These are phyloP conservation scores for Eurotiales sp. DNA, from an alignment of 2,329 filamentous ascomycete genomes.

Conservation along the genomic window DNA sequence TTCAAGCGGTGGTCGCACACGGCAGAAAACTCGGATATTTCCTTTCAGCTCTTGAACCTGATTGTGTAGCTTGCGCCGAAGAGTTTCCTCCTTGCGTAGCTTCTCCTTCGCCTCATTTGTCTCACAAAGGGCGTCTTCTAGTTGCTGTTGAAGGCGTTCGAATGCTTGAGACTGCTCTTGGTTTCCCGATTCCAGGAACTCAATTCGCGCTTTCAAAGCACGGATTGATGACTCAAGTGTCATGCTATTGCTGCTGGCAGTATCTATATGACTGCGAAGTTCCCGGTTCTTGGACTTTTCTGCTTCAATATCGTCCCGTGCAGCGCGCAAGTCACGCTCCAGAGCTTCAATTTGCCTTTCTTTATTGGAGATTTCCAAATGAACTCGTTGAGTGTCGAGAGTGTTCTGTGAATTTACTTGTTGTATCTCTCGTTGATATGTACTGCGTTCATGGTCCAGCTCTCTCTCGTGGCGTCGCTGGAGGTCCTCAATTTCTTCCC, in stretches of 20 bases:
- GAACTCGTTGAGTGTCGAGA: constrained; percentile 36
- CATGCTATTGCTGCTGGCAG: constrained; percentile 58
- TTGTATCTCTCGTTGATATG: constrained; percentile 36
- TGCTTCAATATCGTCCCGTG: constrained; percentile 51
- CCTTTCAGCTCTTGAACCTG: constrained; percentile 97
- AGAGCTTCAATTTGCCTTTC: constrained; percentile 51
- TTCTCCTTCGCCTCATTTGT: constrained; percentile 73
- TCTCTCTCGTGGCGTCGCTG: constrained; percentile 62
- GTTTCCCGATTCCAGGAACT: constrained; percentile 84
- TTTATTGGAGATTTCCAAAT: constrained; percentile 50
- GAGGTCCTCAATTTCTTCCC: constrained; percentile 64
- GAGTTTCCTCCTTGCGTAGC: constrained; percentile 83
- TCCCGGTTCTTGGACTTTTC: constrained; percentile 61
- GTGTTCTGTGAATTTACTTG: constrained; percentile 32
- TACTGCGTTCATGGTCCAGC: constrained; percentile 58
- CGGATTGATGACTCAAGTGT: constrained; percentile 71
- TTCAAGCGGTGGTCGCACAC: constrained; percentile 73
- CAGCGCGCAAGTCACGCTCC: constrained; percentile 33
- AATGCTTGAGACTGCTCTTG: constrained; percentile 86
- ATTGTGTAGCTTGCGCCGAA: constrained; percentile 89
- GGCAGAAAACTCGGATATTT: constrained; percentile 97
- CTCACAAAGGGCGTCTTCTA: constrained; percentile 70
- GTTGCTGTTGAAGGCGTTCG: constrained; percentile 71
- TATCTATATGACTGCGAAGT: constrained; percentile 57
- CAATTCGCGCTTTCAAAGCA: constrained; percentile 74